Conservation (phyloP, 441 rosid species). For the Gossypium lobatum region DNA sequence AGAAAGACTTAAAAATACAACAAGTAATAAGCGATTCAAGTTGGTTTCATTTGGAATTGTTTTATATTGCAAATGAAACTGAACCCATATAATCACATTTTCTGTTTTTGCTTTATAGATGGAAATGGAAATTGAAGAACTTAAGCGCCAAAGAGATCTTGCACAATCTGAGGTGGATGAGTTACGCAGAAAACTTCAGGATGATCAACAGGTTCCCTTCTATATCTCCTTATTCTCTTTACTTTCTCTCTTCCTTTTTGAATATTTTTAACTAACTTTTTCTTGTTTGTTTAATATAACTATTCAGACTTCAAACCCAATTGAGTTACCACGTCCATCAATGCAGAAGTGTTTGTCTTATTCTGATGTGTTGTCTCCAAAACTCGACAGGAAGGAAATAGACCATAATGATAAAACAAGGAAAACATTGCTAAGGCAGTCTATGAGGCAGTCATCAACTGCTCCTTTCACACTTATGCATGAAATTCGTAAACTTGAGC, state of each 20-base stretch:
- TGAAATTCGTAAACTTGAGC: slow-evolving; percentile 97
- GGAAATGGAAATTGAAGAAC: slow-evolving; percentile 89
- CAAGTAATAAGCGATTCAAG: slow-evolving; percentile 37
- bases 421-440: slow-evolving; percentile 64
- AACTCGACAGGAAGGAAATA: slow-evolving; percentile 47
- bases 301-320: slow-evolving; percentile 44
- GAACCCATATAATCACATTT: slow-evolving; percentile 5
- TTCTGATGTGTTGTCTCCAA: slow-evolving; percentile 52
- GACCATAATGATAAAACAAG: slow-evolving; percentile 47
- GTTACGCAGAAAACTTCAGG: slow-evolving; percentile 66
- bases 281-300: slow-evolving; percentile 5
- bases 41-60: slow-evolving; percentile 2
- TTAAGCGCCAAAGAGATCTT: slow-evolving; percentile 78
- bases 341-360: slow-evolving; percentile 86
- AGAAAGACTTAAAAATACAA: slow-evolving; percentile 82
- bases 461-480: slow-evolving; percentile 96
- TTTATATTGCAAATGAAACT: slow-evolving; percentile 2
- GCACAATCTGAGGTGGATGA: slow-evolving; percentile 81
- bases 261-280: slow-evolving; percentile 12
- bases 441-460: slow-evolving; percentile 88
- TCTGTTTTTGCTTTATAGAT: slow-evolving; percentile 39
- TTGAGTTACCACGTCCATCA: slow-evolving; percentile 55
- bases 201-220: slow-evolving; percentile 42
- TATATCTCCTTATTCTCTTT: slow-evolving; percentile 1
- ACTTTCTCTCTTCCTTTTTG: background rate